Evolutionary conservation across 331 rosid species (phyloP).

Genomic region (Telfairia occidentalis): DNA sequence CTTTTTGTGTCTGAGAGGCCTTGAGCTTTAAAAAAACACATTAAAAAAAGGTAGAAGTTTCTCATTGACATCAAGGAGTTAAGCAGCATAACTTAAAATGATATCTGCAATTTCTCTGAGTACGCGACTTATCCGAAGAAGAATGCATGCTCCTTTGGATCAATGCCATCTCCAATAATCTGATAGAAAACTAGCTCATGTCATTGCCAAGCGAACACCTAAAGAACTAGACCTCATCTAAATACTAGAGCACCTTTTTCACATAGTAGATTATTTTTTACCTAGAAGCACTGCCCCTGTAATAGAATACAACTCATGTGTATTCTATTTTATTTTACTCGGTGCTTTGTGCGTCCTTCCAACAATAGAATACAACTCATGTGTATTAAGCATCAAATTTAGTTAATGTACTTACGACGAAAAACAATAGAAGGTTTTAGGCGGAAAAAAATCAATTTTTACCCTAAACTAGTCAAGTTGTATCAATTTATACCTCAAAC

Average conservation of each 20-base stretch:
- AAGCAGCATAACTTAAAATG: neutral
- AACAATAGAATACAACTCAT: neutral
- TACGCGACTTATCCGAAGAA: constrained; percentile 28
- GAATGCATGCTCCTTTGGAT: constrained; percentile 50
- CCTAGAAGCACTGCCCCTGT: neutral
- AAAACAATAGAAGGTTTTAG: too few relatives aligned
- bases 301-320: too few relatives aligned
- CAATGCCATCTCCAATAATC: constrained; percentile 42
- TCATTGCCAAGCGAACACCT: neutral
- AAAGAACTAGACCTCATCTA: neutral
- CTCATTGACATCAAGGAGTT: neutral
- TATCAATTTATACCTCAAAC: too few relatives aligned
- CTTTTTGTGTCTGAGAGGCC: constrained; percentile 33
- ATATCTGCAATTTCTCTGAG: neutral
- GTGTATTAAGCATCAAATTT: neutral
- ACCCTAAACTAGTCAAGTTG: too few relatives aligned
- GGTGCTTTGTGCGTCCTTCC: neutral
- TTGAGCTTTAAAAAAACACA: constrained; percentile 18
- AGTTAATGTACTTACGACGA: too few relatives aligned
- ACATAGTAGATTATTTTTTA: neutral
- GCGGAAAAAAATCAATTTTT: too few relatives aligned
- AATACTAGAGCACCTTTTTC: neutral
- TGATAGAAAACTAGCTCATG: constrained; percentile 17
- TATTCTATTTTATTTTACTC: too few relatives aligned
- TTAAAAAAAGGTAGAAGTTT: neutral